Percentiles rank a stretch among this genome's conserved stretches.
Evolutionary conservation across 805 yeast species (phyloP).

Genomic region (Kluyveromyces wickerhamii): DNA sequence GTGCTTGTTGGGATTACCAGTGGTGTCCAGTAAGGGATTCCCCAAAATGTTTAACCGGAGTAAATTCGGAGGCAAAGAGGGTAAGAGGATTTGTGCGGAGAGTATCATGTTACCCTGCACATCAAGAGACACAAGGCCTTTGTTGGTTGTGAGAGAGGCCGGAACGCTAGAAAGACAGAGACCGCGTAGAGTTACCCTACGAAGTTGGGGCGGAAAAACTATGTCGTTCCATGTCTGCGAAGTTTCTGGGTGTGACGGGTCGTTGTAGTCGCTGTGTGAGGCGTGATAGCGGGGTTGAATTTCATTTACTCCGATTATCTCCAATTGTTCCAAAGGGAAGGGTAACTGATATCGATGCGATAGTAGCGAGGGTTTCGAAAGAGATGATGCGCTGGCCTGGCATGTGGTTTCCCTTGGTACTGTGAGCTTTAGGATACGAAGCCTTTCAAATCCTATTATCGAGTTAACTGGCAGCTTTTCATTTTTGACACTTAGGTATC

Average conservation of each 20-base stretch:
- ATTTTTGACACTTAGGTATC: constrained; percentile 8
- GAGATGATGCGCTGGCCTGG: constrained; percentile 1
- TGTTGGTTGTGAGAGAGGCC: constrained; percentile 1
- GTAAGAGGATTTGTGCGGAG: constrained; percentile 4
- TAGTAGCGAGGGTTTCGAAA: constrained; percentile 4
- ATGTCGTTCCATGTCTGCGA: not conserved
- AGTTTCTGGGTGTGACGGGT: not conserved
- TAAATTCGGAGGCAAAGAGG: constrained; percentile 3
- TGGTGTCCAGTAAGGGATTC: constrained; percentile 1
- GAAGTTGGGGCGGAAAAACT: constrained; percentile 3
- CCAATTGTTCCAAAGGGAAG: constrained; percentile 7
- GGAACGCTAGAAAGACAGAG: not conserved
- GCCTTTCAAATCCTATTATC: constrained; percentile 6
- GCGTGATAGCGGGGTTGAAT: constrained; percentile 1
- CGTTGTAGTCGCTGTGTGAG: constrained; percentile 8
- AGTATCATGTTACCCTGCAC: constrained; percentile 1
- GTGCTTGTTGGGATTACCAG: not conserved
- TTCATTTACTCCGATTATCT: constrained; percentile 8
- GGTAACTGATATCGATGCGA: constrained; percentile 5
- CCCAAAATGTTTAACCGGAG: constrained; percentile 1
- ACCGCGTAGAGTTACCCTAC: constrained; percentile 1
- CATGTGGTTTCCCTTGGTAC: constrained; percentile 6
- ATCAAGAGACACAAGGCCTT: not conserved
- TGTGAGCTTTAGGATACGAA: constrained; percentile 7
- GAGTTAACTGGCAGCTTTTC: constrained; percentile 5